Evolutionary conservation across 257 asterid genomes (phyloP), one percentile per base, ranked within the genome.

Genomic region (Solanum pimpinellifolium): DNA sequence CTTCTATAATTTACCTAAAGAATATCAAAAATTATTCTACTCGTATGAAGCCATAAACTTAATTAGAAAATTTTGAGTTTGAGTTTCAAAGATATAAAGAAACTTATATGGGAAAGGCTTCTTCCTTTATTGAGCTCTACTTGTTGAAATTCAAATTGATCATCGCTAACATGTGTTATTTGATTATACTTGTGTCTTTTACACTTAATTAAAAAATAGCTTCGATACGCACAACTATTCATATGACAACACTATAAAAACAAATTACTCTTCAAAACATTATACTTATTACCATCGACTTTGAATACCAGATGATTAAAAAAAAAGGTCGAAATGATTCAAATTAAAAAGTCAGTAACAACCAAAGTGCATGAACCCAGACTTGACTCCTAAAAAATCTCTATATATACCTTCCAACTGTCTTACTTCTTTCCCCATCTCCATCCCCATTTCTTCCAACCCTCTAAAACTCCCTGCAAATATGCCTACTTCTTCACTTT

Each of bases 401-500:
- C 86, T 87, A 76, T 78, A 76, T 27, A 59, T 62, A 86, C 84
- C 62, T 37, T 41, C 16, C 49, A 80, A 80, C 68, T 80, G 44
- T 80, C 85, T 52, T 16, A 16, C 68, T 47, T 80, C 18, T 44
- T 80, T 47, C 15, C 11, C 68, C 65, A 78, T 78, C 83, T 20
- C 41, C 39, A 25, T 75, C 1, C 8, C 41, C 41, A 4, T 44
- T 2, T 23, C 66, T 77, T 25, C 84, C 65, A 78, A 25, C 46
- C 10, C 15, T 80, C 60, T 9, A 5, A 35, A 5, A 4, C 7
- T 13, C 7, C 2, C 14, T 25, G 41, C 25, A 80, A 80, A 3
- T 29, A 94, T 94, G 98, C 98, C 98, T 83, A 92, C 98, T 49
- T 91, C 98, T 74, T 92, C 98, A 10, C 89, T 94, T 23, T 89